These are phyloP conservation scores for Arthrobotrys sinensis DNA, from an alignment of 2,329 filamentous ascomycete genomes.

Conservation along the genomic window DNA sequence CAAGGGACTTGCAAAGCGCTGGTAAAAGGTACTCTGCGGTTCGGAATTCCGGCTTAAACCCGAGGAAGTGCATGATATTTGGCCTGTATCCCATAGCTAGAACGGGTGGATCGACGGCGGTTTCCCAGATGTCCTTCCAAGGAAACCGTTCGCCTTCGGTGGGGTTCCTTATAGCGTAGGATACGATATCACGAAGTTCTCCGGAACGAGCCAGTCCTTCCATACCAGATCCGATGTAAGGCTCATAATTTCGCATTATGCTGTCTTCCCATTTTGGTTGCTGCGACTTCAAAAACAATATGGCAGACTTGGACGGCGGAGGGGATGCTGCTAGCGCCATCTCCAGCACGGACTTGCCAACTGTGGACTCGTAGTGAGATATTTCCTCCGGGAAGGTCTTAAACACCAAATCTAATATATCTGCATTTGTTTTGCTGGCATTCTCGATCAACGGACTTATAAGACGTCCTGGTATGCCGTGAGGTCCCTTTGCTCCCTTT, in stretches of 20 bases:
- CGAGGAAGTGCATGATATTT: not conserved
- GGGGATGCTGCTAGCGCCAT: not conserved
- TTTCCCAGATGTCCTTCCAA: slow-evolving; percentile 43
- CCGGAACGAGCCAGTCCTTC: not conserved
- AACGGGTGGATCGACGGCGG: not conserved
- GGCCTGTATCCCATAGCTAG: not conserved
- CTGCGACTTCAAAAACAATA: not conserved
- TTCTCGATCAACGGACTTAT: slow-evolving; percentile 10
- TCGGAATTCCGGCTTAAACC: slow-evolving; percentile 14
- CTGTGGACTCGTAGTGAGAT: not conserved
- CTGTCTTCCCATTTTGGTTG: slow-evolving; percentile 9
- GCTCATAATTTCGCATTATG: slow-evolving; percentile 19
- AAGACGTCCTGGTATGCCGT: not conserved
- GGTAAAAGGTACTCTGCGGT: slow-evolving; percentile 18
- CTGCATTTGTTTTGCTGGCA: not conserved
- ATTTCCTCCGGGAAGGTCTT: slow-evolving; percentile 16
- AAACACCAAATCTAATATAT: not conserved
- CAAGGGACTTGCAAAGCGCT: not conserved
- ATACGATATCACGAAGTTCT: not conserved
- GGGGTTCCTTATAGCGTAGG: not conserved
- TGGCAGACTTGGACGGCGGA: not conserved
- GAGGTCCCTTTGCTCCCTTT: slow-evolving; percentile 3
- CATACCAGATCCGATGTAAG: slow-evolving; percentile 10
- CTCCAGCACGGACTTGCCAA: not conserved
- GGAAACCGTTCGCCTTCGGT: not conserved